Percentiles rank a stretch among this genome's conserved stretches.
Evolutionary conservation across 371 early-diverging fungal genomes (phyloP).

Genomic region (Rhizopus delemar): DNA sequence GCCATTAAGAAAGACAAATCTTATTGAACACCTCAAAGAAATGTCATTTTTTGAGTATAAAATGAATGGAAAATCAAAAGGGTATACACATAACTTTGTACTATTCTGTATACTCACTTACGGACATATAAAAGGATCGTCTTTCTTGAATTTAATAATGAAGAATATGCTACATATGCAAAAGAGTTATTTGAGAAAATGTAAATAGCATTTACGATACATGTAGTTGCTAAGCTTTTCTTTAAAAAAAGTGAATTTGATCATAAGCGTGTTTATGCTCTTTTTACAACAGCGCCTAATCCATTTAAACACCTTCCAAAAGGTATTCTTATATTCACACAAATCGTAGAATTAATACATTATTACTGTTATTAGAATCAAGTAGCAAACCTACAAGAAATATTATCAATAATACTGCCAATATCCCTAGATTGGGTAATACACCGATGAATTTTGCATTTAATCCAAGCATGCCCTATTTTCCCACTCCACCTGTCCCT

Average conservation of each 20-base stretch:
- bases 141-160: slow-evolving; percentile 51
- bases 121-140: slow-evolving; percentile 34
- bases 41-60: slow-evolving; percentile 64
- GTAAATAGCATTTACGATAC: slow-evolving; percentile 22
- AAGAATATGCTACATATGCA: slow-evolving; percentile 40
- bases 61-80: slow-evolving; percentile 68
- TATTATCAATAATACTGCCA: slow-evolving; percentile 27
- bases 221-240: too few species aligned
- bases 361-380: slow-evolving; percentile 18
- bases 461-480: slow-evolving; percentile 6
- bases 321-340: slow-evolving; percentile 25
- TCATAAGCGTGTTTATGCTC: slow-evolving; percentile 36
- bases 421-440: slow-evolving; percentile 25
- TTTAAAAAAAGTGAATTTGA: slow-evolving; percentile 33
- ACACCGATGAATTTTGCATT: background rate
- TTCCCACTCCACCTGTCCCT: background rate
- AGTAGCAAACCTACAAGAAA: slow-evolving; percentile 23
- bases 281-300: slow-evolving; percentile 42
- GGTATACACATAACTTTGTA: slow-evolving; percentile 25
- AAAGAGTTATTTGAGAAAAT: slow-evolving; percentile 46
- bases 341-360: background rate
- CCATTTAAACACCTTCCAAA: slow-evolving; percentile 55
- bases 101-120: background rate
- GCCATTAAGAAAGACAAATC: slow-evolving; percentile 42
- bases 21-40: slow-evolving; percentile 46